phyloP scores from a whole-genome alignment of 1,139 yeast genomes.

The Debaryomyces nepalensis region DNA sequence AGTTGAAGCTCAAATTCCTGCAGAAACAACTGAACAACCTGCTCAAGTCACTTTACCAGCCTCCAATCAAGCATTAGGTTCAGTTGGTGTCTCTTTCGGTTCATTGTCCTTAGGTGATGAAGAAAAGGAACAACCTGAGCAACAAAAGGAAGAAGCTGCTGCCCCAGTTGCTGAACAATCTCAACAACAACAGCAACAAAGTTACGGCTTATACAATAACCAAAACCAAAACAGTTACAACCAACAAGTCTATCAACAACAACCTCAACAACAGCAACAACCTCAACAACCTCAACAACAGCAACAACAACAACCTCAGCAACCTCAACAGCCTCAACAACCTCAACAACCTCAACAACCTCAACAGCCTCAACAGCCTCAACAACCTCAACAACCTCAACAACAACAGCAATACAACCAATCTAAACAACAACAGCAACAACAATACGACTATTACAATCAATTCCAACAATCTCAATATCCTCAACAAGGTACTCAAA shows the following conservation, averaged over 20 bases:
- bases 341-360: conserved; percentile 11
- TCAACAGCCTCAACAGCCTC: conserved; percentile 19
- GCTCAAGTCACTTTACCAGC: conserved; percentile 72
- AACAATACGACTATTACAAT: conserved; percentile 39
- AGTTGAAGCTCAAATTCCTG: conserved; percentile 16
- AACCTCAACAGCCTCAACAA: conserved; percentile 4
- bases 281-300: not conserved
- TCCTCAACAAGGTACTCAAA: conserved; percentile 46
- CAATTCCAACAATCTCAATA: conserved; percentile 45
- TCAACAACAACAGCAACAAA: conserved; percentile 23
- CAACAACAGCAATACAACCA: conserved; percentile 23
- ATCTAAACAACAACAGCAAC: conserved; percentile 23
- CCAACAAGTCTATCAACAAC: conserved; percentile 25
- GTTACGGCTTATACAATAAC: conserved; percentile 23
- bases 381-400: conserved; percentile 21
- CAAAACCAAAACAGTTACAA: conserved; percentile 26
- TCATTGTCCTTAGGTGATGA: conserved; percentile 59
- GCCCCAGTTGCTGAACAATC: conserved; percentile 21
- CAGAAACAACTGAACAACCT: conserved; percentile 27
- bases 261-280: conserved; percentile 16
- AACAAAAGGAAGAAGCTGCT: conserved; percentile 18
- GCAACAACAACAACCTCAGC: conserved; percentile 1
- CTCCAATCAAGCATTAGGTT: conserved; percentile 51
- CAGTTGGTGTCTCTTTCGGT: conserved; percentile 74
- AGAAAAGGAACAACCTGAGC: conserved; percentile 29